Base-by-base conservation (phyloP, 1,284 basidiomycete species). In the Cryptococcus neoformans region DNA sequence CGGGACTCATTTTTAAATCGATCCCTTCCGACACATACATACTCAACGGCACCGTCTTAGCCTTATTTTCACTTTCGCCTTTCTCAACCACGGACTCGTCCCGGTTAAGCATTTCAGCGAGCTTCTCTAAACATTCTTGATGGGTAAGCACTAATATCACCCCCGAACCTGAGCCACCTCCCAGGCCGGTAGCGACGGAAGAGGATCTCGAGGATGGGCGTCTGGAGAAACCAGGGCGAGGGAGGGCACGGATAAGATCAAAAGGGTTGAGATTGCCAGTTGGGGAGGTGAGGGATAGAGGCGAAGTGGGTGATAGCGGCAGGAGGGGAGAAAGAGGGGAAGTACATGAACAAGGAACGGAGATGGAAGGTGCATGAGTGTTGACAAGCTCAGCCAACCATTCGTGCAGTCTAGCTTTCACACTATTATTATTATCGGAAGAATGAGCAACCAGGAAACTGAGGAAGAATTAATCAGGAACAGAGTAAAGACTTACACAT, bases 121-220 rank as follows among this genome's bases (percentile, higher is more conserved):
- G 49, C 5, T 50, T n/a, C 4, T 28, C 21, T 11, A 64, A 38
- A 52, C 62, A 64, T 50, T 59, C 59, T 51, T 61, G 54, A 21
- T 64, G 62, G 5, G 62, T 62, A 8, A 64, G 49, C 3, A 51
- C 57, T 21, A 64, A 51, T 4, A 64, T 50, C 4, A 59, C 48
- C n/a, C 57, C 59, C n/a, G 52, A 38, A 28, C 55, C 51, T 11
- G 47, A 5, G 10, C 54, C 46, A 35, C 44, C 34, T 7, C 40
- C 41, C 21, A 21, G 21, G 21, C 21, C 21, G 21, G 21, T 21
- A 21, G 21, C 21, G 21, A 21, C 21, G 21, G 21, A 21, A 11
- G 45, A 45, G 12, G 54, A 36, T 7, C 42, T 37, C 9, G 44
- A 42, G 21, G 21, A 21, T 12, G 54, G 51, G 7, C 9, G 53